A percentile compares a stretch with the other conserved stretches of the same genome.
Evolutionary conservation across 108 stramenopile species (phyloP).

Genomic region (Skeletonema potamos): DNA sequence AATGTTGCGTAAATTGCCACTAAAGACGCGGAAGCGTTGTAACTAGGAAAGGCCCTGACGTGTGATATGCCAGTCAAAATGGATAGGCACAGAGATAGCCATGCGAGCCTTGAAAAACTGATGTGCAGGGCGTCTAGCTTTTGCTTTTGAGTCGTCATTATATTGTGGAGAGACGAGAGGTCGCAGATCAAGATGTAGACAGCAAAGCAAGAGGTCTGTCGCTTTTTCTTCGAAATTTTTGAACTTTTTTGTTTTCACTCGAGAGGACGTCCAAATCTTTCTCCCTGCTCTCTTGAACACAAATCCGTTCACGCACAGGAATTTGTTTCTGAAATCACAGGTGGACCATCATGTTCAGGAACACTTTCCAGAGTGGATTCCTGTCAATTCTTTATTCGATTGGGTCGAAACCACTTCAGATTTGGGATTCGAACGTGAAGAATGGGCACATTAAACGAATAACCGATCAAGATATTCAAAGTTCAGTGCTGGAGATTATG

Average conservation of each 20-base stretch:
- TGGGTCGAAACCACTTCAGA: slow-evolving; percentile 89
- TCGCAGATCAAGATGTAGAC: no score
- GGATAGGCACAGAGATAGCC: slow-evolving; percentile 16
- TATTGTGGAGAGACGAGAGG: neutral
- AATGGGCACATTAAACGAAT: slow-evolving; percentile 95
- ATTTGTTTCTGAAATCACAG: no score
- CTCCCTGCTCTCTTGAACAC: neutral
- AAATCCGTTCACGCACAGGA: no score
- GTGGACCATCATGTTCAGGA: slow-evolving; percentile 86
- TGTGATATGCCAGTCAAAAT: slow-evolving; percentile 13
- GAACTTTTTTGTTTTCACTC: neutral
- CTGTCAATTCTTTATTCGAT: slow-evolving; percentile 91
- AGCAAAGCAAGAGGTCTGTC: no score
- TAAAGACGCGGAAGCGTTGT: slow-evolving; percentile 11
- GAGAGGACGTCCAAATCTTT: neutral
- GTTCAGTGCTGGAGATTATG: slow-evolving; percentile 90
- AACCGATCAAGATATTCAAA: slow-evolving; percentile 92
- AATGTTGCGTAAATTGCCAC: slow-evolving; percentile 12
- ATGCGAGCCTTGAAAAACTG: slow-evolving; percentile 18
- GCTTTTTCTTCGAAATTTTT: no score
- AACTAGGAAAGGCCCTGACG: slow-evolving; percentile 18
- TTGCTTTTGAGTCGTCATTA: neutral
- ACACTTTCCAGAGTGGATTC: slow-evolving; percentile 93
- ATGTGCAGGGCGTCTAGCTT: neutral
- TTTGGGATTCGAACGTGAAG: slow-evolving; percentile 86